A percentile compares a stretch with the other conserved stretches of the same genome.
Evolutionary conservation across 1,139 yeast species (phyloP).

Genomic region (Candida glucosophila): DNA sequence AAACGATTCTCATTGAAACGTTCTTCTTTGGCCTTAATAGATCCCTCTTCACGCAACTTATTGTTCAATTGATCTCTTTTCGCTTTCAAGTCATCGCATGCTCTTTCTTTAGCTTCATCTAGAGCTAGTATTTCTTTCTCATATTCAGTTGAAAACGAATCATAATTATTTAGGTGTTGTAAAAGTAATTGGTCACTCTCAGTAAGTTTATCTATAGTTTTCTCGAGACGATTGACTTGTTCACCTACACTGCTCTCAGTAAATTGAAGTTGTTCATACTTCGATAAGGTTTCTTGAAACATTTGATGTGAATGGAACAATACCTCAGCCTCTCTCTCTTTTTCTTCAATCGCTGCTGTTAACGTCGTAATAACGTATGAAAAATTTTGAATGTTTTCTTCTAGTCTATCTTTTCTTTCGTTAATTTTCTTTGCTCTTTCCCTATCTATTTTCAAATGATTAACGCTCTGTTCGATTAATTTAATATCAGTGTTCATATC

Average conservation of each 20-base stretch:
- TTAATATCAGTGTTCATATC: slow-evolving; percentile 72
- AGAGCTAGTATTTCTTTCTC: slow-evolving; percentile 15
- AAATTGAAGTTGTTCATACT: slow-evolving; percentile 49
- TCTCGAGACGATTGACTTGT: slow-evolving; percentile 40
- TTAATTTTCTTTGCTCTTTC: slow-evolving; percentile 59
- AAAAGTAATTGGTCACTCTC: slow-evolving; percentile 45
- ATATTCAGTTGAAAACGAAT: slow-evolving; percentile 32
- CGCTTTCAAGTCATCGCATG: background rate
- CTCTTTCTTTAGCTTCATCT: slow-evolving; percentile 3
- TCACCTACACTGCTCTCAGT: slow-evolving; percentile 35
- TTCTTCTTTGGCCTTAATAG: slow-evolving; percentile 41
- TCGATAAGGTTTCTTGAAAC: slow-evolving; percentile 65
- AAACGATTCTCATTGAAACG: slow-evolving; percentile 11
- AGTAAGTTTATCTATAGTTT: slow-evolving; percentile 37
- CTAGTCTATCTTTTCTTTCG: slow-evolving; percentile 37
- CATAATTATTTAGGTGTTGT: slow-evolving; percentile 46
- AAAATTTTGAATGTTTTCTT: slow-evolving; percentile 34
- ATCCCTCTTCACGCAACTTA: slow-evolving; percentile 51
- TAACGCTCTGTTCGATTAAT: slow-evolving; percentile 67
- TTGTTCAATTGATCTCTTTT: background rate
- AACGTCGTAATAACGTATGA: slow-evolving; percentile 42
- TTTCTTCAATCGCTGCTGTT: slow-evolving; percentile 39
- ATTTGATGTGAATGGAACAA: slow-evolving; percentile 74
- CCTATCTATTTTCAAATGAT: slow-evolving; percentile 64
- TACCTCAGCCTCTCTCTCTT: slow-evolving; percentile 51